phyloP scores from a whole-genome alignment of 2,329 filamentous ascomycete genomes.

The Akanthomyces dipterigenus region DNA sequence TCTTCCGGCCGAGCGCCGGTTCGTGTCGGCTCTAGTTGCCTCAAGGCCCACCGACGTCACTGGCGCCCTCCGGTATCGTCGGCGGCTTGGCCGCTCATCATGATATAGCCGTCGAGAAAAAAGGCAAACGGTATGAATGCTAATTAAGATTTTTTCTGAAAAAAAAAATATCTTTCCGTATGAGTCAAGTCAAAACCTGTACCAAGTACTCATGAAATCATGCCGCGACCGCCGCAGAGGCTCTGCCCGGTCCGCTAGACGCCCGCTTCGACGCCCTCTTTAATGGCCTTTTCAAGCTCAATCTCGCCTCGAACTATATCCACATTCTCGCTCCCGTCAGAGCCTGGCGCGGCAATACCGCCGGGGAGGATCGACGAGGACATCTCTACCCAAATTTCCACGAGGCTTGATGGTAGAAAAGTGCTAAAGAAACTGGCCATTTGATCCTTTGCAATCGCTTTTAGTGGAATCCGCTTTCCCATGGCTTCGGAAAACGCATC shows the following conservation, averaged over 20 bases:
- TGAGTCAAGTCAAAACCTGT: too few relatives aligned
- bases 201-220: background rate
- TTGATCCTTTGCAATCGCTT: conserved; percentile 20
- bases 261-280: conserved; percentile 1
- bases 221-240: background rate
- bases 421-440: conserved; percentile 17
- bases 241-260: background rate
- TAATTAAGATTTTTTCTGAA: background rate
- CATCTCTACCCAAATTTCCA: conserved; percentile 26
- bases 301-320: conserved; percentile 19
- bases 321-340: conserved; percentile 6
- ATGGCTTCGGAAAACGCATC: conserved; percentile 22
- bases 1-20: conserved; percentile 2
- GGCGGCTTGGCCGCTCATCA: background rate
- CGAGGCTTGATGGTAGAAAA: conserved; percentile 19
- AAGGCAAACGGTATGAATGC: background rate
- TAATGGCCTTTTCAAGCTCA: conserved; percentile 16
- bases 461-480: conserved; percentile 21
- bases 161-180: background rate
- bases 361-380: conserved; percentile 22
- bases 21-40: conserved; percentile 4
- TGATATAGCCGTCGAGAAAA: background rate
- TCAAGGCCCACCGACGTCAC: conserved; percentile 7
- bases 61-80: background rate
- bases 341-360: conserved; percentile 18